Base-by-base conservation (phyloP, 257 asterid genomes). In the Nicotiana tomentosiformis region DNA sequence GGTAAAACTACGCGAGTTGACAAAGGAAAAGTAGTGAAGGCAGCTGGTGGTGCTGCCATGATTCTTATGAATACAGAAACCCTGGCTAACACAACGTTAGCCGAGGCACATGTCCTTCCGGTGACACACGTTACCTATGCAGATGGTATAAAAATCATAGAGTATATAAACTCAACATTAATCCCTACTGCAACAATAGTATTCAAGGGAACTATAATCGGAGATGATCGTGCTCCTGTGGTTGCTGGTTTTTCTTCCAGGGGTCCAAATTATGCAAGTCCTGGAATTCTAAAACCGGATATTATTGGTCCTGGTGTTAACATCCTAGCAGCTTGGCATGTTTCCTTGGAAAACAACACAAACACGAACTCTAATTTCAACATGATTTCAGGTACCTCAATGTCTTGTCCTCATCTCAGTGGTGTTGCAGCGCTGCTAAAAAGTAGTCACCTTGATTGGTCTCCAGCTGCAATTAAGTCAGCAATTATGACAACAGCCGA, bases 31-130 rank as follows among this genome's bases (percentile, higher is more conserved):
- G 68, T 77, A 1, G 85, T 89, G 33, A 85, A 88, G 58, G 78
- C 37, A 20, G 87, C 87, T 5, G 90, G 90, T 29, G 92, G 90
- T 5, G 89, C 83, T 8, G 91, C 84, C 78, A 83, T 89, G 92
- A 83, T 89, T 84, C 77, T 86, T 23, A 60, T 88, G 57, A 84
- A 87, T 26, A 3, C 46, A 7, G 9, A 72, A 29, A 0, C 3
- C 0, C n/a, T 35, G 15, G 92, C 78, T 8, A 82, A 69, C 43
- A 61, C 62, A 51, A 82, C 77, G 14, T 2, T 30, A 0, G 86
- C 82, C 0, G 88, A 84, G 3, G 77, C 85, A 1, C 87, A 84
- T 58, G 89, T 81, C 3, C 88, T 90, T 10, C 88, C 88, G 0
- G 85, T 83, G 2, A 17, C 85, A 39, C 82, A 82, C 8, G 35